Base-by-base conservation (phyloP, 148 eudicot genomes). In the Rhododendron williamsianum region DNA sequence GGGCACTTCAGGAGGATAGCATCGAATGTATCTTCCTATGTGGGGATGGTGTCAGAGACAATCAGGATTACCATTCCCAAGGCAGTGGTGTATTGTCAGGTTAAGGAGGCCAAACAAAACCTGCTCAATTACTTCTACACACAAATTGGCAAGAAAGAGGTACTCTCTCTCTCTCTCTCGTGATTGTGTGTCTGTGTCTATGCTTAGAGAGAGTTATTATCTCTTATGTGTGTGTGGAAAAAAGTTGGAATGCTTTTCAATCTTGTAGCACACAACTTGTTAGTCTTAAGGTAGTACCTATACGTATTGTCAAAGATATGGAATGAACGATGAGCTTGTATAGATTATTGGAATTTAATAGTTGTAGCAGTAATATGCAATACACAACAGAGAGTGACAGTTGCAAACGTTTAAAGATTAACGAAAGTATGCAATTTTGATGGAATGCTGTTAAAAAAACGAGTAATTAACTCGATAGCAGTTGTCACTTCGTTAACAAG, bases 51-150 rank as follows among this genome's bases (percentile, higher is more conserved):
- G 27, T 89, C 90, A 6, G 98, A 96, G 30, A 93, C 92, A 3
- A 88, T 93, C 45, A 92, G 86, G 90, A 91, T 72, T 86, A 89
- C 95, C 30, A 90, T 96, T 84, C 98, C 98, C 9, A 96, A 96
- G 87, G 98, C 98, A 60, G 93, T 91, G 49, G 98, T 96, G 80
- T 91, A 90, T 89, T 96, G 98, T 86, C 98, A 96, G 89, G 98
- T 96, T 51, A 92, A 81, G 89, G 95, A 94, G 85, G 98, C 98
- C 67, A 96, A 93, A 83, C 93, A 91, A 21, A 89, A 89, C 27
- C 84, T 96, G 80, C 96, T 96, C 48, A 94, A 92, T 85, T 85
- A 82, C 84, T 96, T 96, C 90, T 96, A 96, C 89, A 88, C 87
- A 1, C 96, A 93, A 83, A 90, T 96, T 54, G 98, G 98, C 86